Conservation (phyloP, 2,329 filamentous ascomycete genomes). For the Xylariaceae sp. region DNA sequence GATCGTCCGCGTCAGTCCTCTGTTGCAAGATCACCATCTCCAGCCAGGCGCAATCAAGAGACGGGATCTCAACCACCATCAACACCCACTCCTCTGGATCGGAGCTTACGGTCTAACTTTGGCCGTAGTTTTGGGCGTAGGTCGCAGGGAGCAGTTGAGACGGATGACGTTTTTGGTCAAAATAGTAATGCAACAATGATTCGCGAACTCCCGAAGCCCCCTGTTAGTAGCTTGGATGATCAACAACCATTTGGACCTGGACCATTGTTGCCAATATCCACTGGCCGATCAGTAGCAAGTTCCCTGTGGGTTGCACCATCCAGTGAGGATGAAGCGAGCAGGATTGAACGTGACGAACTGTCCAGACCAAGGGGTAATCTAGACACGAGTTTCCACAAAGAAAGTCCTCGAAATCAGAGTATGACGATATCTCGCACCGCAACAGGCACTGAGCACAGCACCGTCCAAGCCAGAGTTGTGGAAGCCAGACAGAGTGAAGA, state of each 20-base stretch:
- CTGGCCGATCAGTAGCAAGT: conserved; percentile 14
- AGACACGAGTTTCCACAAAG: conserved; percentile 12
- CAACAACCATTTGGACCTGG: conserved; percentile 4
- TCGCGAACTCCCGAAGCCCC: conserved; percentile 10
- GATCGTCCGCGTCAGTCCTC: conserved; percentile 25
- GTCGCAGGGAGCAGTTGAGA: conserved; percentile 12
- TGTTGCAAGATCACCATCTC: conserved; percentile 23
- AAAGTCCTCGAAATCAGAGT: conserved; percentile 15
- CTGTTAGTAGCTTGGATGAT: conserved; percentile 5
- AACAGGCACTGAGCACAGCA: conserved; percentile 7
- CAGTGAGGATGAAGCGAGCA: conserved; percentile 18
- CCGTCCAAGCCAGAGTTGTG: conserved; percentile 2
- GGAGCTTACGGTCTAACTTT: conserved; percentile 20
- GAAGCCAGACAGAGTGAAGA: conserved; percentile 11
- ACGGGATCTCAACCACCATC: conserved; percentile 14
- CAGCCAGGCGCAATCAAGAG: conserved; percentile 14
- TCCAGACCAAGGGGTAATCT: conserved; percentile 12
- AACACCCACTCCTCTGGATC: conserved; percentile 16
- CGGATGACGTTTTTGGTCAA: conserved; percentile 18
- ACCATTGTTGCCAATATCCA: not conserved
- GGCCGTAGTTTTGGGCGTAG: conserved; percentile 12
- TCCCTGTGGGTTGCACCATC: conserved; percentile 18
- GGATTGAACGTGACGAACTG: conserved; percentile 14
- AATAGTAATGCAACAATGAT: conserved; percentile 14
- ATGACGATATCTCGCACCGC: conserved; percentile 12